These are phyloP conservation scores for Populus trichocarpa DNA, from an alignment of 441 rosid genomes.

Conservation along the genomic window DNA sequence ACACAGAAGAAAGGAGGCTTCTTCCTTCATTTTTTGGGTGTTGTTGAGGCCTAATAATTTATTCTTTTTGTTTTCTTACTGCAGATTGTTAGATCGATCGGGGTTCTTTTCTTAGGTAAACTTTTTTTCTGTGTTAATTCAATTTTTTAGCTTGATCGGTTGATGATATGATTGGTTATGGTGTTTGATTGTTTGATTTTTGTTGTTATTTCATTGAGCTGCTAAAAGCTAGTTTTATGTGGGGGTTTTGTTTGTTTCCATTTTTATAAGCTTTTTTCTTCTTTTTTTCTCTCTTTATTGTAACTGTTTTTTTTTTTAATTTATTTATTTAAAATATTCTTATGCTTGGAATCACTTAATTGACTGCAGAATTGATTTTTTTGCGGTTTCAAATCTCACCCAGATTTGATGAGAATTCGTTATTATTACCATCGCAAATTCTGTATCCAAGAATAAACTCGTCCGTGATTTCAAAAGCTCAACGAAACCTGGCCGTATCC, in stretches of 20 bases:
- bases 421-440: not conserved
- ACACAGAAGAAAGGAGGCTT: slow-evolving; percentile 7
- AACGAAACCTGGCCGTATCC: not conserved
- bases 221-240: not conserved
- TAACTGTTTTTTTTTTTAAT: not conserved
- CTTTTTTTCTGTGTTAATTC: slow-evolving; percentile 4
- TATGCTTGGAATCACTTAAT: not conserved
- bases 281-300: not conserved
- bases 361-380: not conserved
- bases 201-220: not conserved
- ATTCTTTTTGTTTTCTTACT: slow-evolving; percentile 5
- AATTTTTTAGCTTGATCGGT: slow-evolving; percentile 27
- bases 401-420: not conserved
- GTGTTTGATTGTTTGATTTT: not conserved
- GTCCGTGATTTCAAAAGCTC: not conserved
- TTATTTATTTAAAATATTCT: not conserved
- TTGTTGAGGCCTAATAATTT: not conserved
- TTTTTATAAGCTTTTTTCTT: not conserved
- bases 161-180: slow-evolving; percentile 5
- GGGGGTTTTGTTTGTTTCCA: not conserved
- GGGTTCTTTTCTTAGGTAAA: slow-evolving; percentile 29
- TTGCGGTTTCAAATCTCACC: not conserved
- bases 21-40: not conserved
- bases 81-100: slow-evolving; percentile 50
- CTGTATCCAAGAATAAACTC: not conserved